A percentile compares a stretch with the other conserved stretches of the same genome.
Evolutionary conservation across 78 protist genomes (phyloP).

Genomic region (Capsaspora owczarzaki): DNA sequence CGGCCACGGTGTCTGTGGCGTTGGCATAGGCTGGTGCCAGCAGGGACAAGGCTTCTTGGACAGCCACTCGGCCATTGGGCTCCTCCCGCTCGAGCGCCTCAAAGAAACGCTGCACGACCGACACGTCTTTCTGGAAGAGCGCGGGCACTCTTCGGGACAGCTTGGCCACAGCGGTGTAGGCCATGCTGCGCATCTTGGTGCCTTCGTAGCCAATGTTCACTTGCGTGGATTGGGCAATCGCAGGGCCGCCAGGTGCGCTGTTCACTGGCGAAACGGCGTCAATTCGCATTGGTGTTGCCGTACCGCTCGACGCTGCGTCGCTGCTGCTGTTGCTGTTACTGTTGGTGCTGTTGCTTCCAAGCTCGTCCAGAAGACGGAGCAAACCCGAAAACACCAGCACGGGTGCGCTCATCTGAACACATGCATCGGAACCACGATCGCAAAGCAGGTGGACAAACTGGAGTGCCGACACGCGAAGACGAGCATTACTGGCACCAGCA

Average conservation of each 20-base stretch:
- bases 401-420: conserved; percentile 5
- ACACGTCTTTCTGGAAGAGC: not conserved
- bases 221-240: too few species aligned
- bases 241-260: too few species aligned
- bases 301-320: not conserved
- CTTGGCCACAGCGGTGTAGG: not conserved
- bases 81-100: not conserved
- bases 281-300: not conserved
- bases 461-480: conserved; percentile 36
- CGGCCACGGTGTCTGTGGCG: too few species aligned
- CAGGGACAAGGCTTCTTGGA: not conserved
- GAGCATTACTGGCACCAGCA: not conserved
- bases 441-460: conserved; percentile 46
- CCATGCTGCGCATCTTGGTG: not conserved
- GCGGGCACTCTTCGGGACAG: not conserved
- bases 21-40: not conserved
- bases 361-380: conserved; percentile 18
- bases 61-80: not conserved
- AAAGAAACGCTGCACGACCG: not conserved
- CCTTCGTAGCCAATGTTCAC: not conserved
- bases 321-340: too few species aligned
- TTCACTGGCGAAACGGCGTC: not conserved
- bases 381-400: conserved; percentile 28
- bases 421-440: conserved; percentile 17
- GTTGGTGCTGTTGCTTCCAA: too few species aligned